Conservation (phyloP, 768 basidiomycete genomes). For the Mycena kentingensis region DNA sequence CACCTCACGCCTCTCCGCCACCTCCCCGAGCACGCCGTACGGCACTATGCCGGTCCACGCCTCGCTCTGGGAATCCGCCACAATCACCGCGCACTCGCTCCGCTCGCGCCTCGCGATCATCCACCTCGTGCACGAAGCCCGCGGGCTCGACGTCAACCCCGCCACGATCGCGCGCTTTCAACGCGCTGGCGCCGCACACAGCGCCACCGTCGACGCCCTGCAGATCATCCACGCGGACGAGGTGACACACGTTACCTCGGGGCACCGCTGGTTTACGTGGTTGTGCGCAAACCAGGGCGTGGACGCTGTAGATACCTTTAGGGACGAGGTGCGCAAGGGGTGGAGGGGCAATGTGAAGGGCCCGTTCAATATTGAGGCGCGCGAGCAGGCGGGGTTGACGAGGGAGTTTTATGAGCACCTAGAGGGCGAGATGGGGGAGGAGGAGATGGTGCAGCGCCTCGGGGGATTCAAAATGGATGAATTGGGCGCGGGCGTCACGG, state of each 20-base stretch:
- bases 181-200: slow-evolving; percentile 64
- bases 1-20: slow-evolving; percentile 57
- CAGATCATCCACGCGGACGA: slow-evolving; percentile 82
- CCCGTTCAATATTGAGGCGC: slow-evolving; percentile 77
- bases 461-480: slow-evolving; percentile 9
- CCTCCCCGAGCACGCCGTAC: slow-evolving; percentile 68
- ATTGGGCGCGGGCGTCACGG: slow-evolving; percentile 3
- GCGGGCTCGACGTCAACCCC: slow-evolving; percentile 84
- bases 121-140: slow-evolving; percentile 82
- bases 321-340: slow-evolving; percentile 66
- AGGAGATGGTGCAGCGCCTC: slow-evolving; percentile 16
- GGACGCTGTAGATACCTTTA: slow-evolving; percentile 67
- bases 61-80: slow-evolving; percentile 78
- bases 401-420: slow-evolving; percentile 73
- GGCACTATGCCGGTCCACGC: slow-evolving; percentile 77
- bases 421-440: slow-evolving; percentile 56
- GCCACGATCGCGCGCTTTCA: slow-evolving; percentile 73
- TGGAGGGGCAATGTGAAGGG: slow-evolving; percentile 78
- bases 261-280: slow-evolving; percentile 85
- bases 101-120: slow-evolving; percentile 78
- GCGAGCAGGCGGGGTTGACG: slow-evolving; percentile 73
- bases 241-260: slow-evolving; percentile 79
- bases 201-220: slow-evolving; percentile 65
- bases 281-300: slow-evolving; percentile 54
- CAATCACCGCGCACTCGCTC: slow-evolving; percentile 65